Base-by-base conservation (phyloP, 139 green algal species). In the Chlamydomonas incerta region DNA sequence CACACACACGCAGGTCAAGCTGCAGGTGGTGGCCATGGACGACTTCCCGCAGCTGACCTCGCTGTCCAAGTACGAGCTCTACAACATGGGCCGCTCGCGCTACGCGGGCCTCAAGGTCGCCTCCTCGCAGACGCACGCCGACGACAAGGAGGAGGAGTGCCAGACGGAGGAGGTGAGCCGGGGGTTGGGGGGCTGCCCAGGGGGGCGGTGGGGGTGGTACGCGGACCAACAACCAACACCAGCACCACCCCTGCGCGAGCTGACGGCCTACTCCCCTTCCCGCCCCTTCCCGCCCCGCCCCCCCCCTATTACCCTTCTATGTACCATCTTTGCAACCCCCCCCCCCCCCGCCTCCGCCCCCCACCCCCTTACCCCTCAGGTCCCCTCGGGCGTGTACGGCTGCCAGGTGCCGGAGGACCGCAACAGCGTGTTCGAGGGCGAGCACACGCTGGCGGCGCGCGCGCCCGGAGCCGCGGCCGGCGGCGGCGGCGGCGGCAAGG, bases 131-230 rank as follows among this genome's bases (percentile, higher is more conserved):
- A 92, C 91, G 6, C 87, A 92, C 35, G 88, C 89, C 70, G 91
- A 94, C 62, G 81, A 86, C 28, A 89, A 91, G 71, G 91, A 92
- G 71, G 82, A 92, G 79, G 91, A 92, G 75, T n/a, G 24, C 26
- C 91, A 94, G 67, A 94, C 91, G 35, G 89, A 92, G 0, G 87
- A 94, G 88, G 88, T 93, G 70, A 0, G 85, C n/a, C n/a, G n/a
- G n/a, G n/a, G n/a, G n/a, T n/a, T n/a, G n/a, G n/a, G n/a, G n/a
- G n/a, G n/a, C n/a, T n/a, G n/a, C n/a, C n/a, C n/a, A n/a, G n/a
- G n/a, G n/a, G n/a, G n/a, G n/a, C n/a, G n/a, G n/a, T n/a, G n/a
- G n/a, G n/a, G n/a, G n/a, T n/a, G n/a, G n/a, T n/a, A n/a, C n/a
- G n/a, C n/a, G n/a, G n/a, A n/a, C n/a, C n/a, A n/a, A n/a, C n/a